These are phyloP conservation scores for Talaromyces sp. DNA, from an alignment of 2,329 filamentous ascomycete species.

Conservation along the genomic window DNA sequence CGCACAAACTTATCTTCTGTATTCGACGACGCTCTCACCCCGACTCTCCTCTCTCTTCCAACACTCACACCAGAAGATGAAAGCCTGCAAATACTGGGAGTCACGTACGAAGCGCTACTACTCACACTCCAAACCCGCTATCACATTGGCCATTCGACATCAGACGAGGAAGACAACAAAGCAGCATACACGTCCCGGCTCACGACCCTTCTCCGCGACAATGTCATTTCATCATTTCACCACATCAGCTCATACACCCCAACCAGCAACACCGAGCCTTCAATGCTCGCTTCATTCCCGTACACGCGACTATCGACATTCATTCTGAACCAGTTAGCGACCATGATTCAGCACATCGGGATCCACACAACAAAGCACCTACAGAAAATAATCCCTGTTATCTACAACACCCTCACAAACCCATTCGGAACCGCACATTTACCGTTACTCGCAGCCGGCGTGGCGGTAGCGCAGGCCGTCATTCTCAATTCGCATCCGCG, in stretches of 20 bases:
- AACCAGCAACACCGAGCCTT: constrained; percentile 36
- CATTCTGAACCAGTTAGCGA: constrained; percentile 25
- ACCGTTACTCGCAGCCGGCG: constrained; percentile 49
- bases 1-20: constrained; percentile 42
- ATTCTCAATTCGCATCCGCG: constrained; percentile 66
- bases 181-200: constrained; percentile 21
- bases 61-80: constrained; percentile 69
- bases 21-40: constrained; percentile 44
- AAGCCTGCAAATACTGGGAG: constrained; percentile 58
- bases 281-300: constrained; percentile 38
- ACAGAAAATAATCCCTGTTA: constrained; percentile 62
- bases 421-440: constrained; percentile 59
- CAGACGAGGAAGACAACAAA: constrained; percentile 12
- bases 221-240: constrained; percentile 34
- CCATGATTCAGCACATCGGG: constrained; percentile 26
- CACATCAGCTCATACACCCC: constrained; percentile 43
- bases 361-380: constrained; percentile 36
- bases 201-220: constrained; percentile 26
- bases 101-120: constrained; percentile 63
- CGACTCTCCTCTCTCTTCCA: constrained; percentile 71
- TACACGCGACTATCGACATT: constrained; percentile 46
- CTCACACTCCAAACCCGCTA: constrained; percentile 48
- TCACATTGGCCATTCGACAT: constrained; percentile 18
- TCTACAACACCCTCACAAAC: constrained; percentile 61
- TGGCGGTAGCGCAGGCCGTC: constrained; percentile 51